Evolutionary conservation across 768 basidiomycete species (phyloP), one percentile per base, ranked within the genome.

Genomic region (Tulasnella sp.): DNA sequence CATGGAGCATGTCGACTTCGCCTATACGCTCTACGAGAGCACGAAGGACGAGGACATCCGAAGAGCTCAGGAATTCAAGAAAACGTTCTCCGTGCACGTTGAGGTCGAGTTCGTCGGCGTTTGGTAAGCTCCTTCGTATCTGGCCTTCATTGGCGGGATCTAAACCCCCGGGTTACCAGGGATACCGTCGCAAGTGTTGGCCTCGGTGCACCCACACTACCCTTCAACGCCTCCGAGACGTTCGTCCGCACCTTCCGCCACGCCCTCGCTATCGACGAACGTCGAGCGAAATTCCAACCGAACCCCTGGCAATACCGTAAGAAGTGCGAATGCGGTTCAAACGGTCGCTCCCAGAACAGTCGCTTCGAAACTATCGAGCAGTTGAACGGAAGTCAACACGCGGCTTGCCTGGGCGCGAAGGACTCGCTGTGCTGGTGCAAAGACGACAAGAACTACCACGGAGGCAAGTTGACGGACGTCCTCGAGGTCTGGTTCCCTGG

Each of bases 81-180:
- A 88, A 81, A 92, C 92, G 0, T 96, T 93, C 84, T 93, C 91
- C 76, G 40, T 79, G 18, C 85, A 86, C 31, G 92, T 95, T 12
- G 86, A 88, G n/a, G 88, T 95, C 28, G 92, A 94, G 20, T 95
- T 95, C 78, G 85, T 96, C 75, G 94, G 94, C 0, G 91, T 94
- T 75, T 95, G 93, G 93, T 93, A 83, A 80, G 88, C 37, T 72
- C 5, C 20, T 72, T 54, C 34, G 22, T 16, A 60, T 72, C 6
- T 4, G 11, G 40, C 9, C 58, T 73, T 11, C 76, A 24, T 22
- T 76, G 46, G 48, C 28, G 18, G 12, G 14, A 9, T 40, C 31
- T 31, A n/a, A 69, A 6, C 1, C 5, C 12, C 1, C n/a, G 12
- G 2, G 24, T 44, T 74, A 1, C 9, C 22, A 76, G 80, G 80